Evolutionary conservation across 2,329 filamentous ascomycete species (phyloP).

Genomic region (Xylaria multiplex): DNA sequence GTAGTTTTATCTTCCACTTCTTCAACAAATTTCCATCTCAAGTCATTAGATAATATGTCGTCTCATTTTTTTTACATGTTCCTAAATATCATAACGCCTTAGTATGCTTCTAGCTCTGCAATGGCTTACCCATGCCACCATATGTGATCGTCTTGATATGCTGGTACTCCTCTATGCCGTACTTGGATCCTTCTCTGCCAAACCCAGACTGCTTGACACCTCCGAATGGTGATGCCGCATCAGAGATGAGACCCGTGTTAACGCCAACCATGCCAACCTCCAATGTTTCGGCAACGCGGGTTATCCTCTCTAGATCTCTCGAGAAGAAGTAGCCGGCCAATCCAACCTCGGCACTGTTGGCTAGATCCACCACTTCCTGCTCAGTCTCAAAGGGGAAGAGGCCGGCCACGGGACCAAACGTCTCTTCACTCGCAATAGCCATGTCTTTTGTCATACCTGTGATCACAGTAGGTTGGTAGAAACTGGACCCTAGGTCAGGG

Average conservation of each 20-base stretch:
- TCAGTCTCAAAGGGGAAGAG: slow-evolving; percentile 90
- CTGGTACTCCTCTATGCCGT: slow-evolving; percentile 81
- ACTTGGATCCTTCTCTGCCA: slow-evolving; percentile 79
- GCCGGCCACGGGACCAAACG: slow-evolving; percentile 92
- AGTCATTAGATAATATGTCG: slow-evolving; percentile 50
- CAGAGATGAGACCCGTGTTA: slow-evolving; percentile 76
- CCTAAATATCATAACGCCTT: background rate
- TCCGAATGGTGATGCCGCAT: slow-evolving; percentile 72
- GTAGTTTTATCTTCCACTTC: no score
- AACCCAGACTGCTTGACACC: slow-evolving; percentile 87
- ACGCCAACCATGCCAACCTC: slow-evolving; percentile 90
- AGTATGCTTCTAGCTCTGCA: slow-evolving; percentile 54
- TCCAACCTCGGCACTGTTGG: slow-evolving; percentile 85
- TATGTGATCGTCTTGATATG: slow-evolving; percentile 72
- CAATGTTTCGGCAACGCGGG: slow-evolving; percentile 72
- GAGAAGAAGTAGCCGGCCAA: slow-evolving; percentile 96
- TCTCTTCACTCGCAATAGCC: slow-evolving; percentile 87
- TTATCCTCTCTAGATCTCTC: slow-evolving; percentile 66
- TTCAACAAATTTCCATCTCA: background rate
- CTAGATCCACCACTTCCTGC: slow-evolving; percentile 84
- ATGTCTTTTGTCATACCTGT: slow-evolving; percentile 87
- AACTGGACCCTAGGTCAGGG: slow-evolving; percentile 81
- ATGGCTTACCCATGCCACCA: slow-evolving; percentile 65
- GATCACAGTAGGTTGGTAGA: slow-evolving; percentile 90
- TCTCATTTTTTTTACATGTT: background rate